These are phyloP conservation scores for Candida golubevii DNA, from an alignment of 805 yeast genomes.

Conservation along the genomic window DNA sequence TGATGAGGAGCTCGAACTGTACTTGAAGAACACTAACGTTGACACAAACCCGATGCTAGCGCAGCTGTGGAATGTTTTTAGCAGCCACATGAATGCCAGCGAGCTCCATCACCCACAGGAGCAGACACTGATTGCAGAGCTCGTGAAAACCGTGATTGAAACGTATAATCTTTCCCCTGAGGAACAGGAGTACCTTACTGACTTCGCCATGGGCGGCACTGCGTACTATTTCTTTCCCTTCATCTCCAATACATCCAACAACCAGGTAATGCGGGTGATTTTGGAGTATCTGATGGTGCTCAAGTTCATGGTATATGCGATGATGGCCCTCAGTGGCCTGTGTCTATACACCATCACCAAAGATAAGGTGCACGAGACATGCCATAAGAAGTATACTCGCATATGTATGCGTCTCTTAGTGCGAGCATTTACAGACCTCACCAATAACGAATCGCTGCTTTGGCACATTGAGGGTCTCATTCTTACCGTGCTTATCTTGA, in stretches of 20 bases:
- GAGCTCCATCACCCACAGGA: not conserved
- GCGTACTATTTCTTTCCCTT: slow-evolving; percentile 15
- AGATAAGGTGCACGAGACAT: slow-evolving; percentile 11
- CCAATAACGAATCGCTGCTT: slow-evolving; percentile 14
- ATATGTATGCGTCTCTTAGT: slow-evolving; percentile 18
- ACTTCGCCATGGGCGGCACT: slow-evolving; percentile 9
- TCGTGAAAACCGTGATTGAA: slow-evolving; percentile 11
- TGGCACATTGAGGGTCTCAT: slow-evolving; percentile 24
- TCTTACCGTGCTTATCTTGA: slow-evolving; percentile 23
- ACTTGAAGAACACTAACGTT: slow-evolving; percentile 11
- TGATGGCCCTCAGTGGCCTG: slow-evolving; percentile 17
- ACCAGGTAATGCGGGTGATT: slow-evolving; percentile 17
- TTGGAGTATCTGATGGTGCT: slow-evolving; percentile 18
- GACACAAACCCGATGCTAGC: slow-evolving; percentile 12
- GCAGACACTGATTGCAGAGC: slow-evolving; percentile 8
- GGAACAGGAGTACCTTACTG: slow-evolving; percentile 13
- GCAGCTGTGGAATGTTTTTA: slow-evolving; percentile 12
- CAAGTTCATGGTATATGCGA: slow-evolving; percentile 18
- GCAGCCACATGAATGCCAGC: slow-evolving; percentile 2
- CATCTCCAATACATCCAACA: slow-evolving; percentile 9
- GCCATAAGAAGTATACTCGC: slow-evolving; percentile 15
- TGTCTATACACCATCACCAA: slow-evolving; percentile 12
- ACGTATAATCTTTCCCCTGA: slow-evolving; percentile 12
- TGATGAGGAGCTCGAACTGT: slow-evolving; percentile 14
- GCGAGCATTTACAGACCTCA: slow-evolving; percentile 17